phyloP scores from a whole-genome alignment of 2,329 filamentous ascomycete species.

The Alternaria longipes region DNA sequence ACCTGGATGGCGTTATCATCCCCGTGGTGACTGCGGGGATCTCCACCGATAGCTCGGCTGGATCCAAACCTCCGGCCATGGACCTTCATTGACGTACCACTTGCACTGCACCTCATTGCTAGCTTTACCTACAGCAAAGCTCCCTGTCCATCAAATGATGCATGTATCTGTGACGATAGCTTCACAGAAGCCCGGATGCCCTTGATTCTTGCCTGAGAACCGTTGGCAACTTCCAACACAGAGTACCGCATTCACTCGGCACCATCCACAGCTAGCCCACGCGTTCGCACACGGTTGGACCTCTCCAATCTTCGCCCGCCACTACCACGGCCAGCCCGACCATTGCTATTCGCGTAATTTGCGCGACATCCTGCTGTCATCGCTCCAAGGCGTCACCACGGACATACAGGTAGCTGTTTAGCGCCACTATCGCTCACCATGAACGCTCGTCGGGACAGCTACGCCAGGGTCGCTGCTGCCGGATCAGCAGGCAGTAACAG shows the following conservation, averaged over 20 bases:
- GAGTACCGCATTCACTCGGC: slow-evolving; percentile 23
- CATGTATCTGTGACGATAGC: slow-evolving; percentile 36
- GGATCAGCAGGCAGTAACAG: slow-evolving; percentile 45
- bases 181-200: slow-evolving; percentile 32
- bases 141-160: slow-evolving; percentile 35
- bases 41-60: slow-evolving; percentile 23
- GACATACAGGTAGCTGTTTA: slow-evolving; percentile 55
- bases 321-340: background rate
- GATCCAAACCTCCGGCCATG: slow-evolving; percentile 16
- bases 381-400: slow-evolving; percentile 8
- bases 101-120: slow-evolving; percentile 13
- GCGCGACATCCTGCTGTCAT: slow-evolving; percentile 5
- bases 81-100: slow-evolving; percentile 10
- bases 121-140: slow-evolving; percentile 13
- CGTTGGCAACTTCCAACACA: slow-evolving; percentile 27
- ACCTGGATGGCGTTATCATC: slow-evolving; percentile 20
- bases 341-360: slow-evolving; percentile 36
- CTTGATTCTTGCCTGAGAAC: slow-evolving; percentile 35
- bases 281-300: slow-evolving; percentile 19
- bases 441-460: slow-evolving; percentile 47
- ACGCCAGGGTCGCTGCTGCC: slow-evolving; percentile 70
- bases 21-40: slow-evolving; percentile 17
- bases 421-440: slow-evolving; percentile 17
- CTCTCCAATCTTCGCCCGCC: slow-evolving; percentile 5
- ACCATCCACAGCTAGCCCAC: slow-evolving; percentile 17